phyloP scores from a whole-genome alignment of 371 early-diverging fungal genomes.

The Zancudomyces culisetae region DNA sequence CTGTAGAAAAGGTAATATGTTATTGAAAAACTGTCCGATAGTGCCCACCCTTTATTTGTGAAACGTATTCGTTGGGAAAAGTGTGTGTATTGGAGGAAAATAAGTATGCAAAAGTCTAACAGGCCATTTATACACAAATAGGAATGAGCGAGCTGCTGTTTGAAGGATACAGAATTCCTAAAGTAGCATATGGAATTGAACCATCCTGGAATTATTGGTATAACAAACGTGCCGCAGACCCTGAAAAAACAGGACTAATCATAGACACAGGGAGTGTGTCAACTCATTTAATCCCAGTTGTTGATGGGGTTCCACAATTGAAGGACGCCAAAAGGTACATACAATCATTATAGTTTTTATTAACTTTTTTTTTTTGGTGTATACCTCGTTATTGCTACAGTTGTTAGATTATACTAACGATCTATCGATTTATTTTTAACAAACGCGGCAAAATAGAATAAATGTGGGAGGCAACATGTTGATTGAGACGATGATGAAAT shows the following conservation, averaged over 20 bases:
- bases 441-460: slow-evolving; percentile 8
- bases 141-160: slow-evolving; percentile 67
- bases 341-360: background rate
- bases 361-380: background rate
- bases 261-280: slow-evolving; percentile 47
- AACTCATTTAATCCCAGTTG: slow-evolving; percentile 60
- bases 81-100: too few species aligned
- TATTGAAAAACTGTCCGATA: too few species aligned
- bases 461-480: slow-evolving; percentile 28
- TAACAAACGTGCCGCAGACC: slow-evolving; percentile 26
- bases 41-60: too few species aligned
- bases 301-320: slow-evolving; percentile 14
- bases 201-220: slow-evolving; percentile 62
- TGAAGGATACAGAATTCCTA: slow-evolving; percentile 60
- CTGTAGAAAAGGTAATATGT: slow-evolving; percentile 40
- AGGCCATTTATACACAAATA: too few species aligned
- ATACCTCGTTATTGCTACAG: too few species aligned
- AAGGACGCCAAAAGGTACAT: slow-evolving; percentile 12
- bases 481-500: slow-evolving; percentile 59
- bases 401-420: too few species aligned
- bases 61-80: too few species aligned
- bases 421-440: background rate
- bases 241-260: slow-evolving; percentile 35
- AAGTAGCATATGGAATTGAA: slow-evolving; percentile 69
- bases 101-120: too few species aligned